Conservation (phyloP, 2,329 filamentous ascomycete genomes). For the Elsinoe fawcettii region DNA sequence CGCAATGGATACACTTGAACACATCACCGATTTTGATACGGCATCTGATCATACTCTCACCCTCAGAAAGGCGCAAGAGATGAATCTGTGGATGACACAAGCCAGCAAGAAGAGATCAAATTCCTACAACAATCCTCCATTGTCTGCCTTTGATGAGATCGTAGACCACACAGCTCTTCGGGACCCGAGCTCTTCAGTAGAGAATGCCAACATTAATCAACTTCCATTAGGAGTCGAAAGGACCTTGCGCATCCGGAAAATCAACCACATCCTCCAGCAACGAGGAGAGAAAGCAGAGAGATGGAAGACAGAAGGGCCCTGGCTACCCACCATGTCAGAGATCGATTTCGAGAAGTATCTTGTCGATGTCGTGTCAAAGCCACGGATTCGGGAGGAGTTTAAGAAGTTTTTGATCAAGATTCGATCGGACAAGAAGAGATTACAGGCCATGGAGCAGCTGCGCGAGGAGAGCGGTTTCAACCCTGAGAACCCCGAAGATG, state of each 20-base stretch:
- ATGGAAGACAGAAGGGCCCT: conserved; percentile 54
- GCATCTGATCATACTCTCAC: conserved; percentile 75
- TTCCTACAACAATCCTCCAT: conserved; percentile 7
- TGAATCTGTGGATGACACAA: conserved; percentile 61
- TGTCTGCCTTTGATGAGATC: conserved; percentile 35
- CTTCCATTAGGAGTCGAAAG: conserved; percentile 21
- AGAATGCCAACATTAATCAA: conserved; percentile 23
- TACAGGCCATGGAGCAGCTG: conserved; percentile 9
- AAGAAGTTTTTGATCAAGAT: conserved; percentile 23
- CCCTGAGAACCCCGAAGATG: conserved; percentile 9
- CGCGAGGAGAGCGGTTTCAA: conserved; percentile 15
- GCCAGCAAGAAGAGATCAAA: conserved; percentile 20
- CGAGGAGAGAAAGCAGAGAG: conserved; percentile 26
- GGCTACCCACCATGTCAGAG: conserved; percentile 48
- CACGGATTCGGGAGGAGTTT: conserved; percentile 27
- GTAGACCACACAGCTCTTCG: conserved; percentile 36
- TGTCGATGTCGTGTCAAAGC: conserved; percentile 32
- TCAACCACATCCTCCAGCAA: conserved; percentile 13
- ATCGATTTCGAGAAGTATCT: conserved; percentile 49
- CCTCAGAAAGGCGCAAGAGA: conserved; percentile 76
- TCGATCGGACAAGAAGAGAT: conserved; percentile 19
- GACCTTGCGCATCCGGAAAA: conserved; percentile 20
- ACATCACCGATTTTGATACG: conserved; percentile 80
- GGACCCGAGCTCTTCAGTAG: neutral
- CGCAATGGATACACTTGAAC: conserved; percentile 74